A percentile compares a stretch with the other conserved stretches of the same genome.
phyloP scores from a whole-genome alignment of 805 yeast species.

The Pichia kluyveri region DNA sequence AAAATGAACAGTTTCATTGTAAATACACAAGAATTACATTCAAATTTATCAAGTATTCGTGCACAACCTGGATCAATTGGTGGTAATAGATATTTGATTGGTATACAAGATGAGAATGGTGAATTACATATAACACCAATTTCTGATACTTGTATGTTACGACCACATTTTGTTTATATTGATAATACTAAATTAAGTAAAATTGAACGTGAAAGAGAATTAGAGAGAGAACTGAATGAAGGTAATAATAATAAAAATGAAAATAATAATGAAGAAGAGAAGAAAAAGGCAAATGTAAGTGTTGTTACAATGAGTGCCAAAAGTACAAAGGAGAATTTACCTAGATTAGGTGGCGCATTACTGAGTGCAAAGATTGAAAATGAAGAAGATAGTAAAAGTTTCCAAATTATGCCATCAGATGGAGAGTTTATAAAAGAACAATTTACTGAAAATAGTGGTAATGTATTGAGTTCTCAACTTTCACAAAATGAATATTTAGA shows the following conservation, averaged over 20 bases:
- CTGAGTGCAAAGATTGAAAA: constrained; percentile 53
- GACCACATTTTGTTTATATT: constrained; percentile 75
- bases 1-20: background rate
- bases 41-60: constrained; percentile 6
- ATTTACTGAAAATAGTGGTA: constrained; percentile 5
- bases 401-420: constrained; percentile 5
- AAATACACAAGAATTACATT: background rate
- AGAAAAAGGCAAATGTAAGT: constrained; percentile 38
- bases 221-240: constrained; percentile 28
- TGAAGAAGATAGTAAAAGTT: constrained; percentile 41
- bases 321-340: constrained; percentile 47
- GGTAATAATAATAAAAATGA: constrained; percentile 22
- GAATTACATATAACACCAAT: constrained; percentile 56
- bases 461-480: constrained; percentile 15
- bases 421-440: constrained; percentile 1
- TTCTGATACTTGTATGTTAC: constrained; percentile 60
- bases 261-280: constrained; percentile 26
- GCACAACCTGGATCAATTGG: constrained; percentile 14
- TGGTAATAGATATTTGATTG: constrained; percentile 31
- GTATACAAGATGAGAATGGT: constrained; percentile 25
- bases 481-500: constrained; percentile 27
- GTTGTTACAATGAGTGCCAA: constrained; percentile 75
- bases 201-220: constrained; percentile 33
- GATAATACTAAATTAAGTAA: constrained; percentile 38
- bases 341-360: constrained; percentile 61